Conservation (phyloP, 805 yeast species). For the Spathaspora arborariae region DNA sequence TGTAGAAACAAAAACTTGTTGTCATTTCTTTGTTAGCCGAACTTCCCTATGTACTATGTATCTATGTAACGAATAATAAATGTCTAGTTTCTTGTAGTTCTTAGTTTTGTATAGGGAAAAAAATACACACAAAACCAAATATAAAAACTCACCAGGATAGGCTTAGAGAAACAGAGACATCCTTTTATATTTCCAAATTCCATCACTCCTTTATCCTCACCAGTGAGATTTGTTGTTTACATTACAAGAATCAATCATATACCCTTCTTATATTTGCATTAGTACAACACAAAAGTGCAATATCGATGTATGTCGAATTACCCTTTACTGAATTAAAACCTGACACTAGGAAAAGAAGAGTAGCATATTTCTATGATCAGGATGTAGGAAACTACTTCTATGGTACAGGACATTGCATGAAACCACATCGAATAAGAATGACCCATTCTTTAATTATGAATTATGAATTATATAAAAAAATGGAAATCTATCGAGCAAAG, state of each 20-base stretch:
- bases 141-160: not conserved
- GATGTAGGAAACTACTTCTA: slow-evolving; percentile 98
- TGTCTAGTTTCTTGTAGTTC: not conserved
- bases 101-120: not conserved
- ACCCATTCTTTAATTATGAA: slow-evolving; percentile 96
- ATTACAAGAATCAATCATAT: not conserved
- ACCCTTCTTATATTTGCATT: not conserved
- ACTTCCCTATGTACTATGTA: not conserved
- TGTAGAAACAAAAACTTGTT: slow-evolving; percentile 7
- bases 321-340: slow-evolving; percentile 45
- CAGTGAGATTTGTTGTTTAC: not conserved
- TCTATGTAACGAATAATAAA: not conserved
- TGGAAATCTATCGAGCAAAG: slow-evolving; percentile 96
- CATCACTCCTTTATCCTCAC: not conserved
- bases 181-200: not conserved
- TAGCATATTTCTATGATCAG: slow-evolving; percentile 48
- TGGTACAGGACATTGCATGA: slow-evolving; percentile 99
- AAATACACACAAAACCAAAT: not conserved
- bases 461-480: slow-evolving; percentile 91
- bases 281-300: no score
- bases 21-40: no score
- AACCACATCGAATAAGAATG: slow-evolving; percentile 98
- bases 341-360: slow-evolving; percentile 36
- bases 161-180: not conserved
- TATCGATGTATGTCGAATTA: slow-evolving; percentile 34